Evolutionary conservation across 2,329 filamentous ascomycete species (phyloP), one percentile per base, ranked within the genome.

Genomic region (Colletotrichum limetticola): DNA sequence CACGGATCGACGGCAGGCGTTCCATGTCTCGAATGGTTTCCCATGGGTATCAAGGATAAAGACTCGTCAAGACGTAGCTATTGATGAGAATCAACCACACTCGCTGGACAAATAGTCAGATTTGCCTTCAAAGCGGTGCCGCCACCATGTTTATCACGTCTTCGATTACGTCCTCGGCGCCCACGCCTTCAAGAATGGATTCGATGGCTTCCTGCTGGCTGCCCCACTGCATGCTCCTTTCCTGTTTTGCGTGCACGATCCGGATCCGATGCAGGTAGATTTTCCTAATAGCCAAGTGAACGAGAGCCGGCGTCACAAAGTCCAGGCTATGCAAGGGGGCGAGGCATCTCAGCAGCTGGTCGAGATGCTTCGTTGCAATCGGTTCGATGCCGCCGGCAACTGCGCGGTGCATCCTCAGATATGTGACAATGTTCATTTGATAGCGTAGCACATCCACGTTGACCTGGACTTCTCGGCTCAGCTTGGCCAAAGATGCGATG

Each of bases 181-280:
- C 87, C 11, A 92, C 80, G 6, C 85, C 89, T 37, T 92, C 90
- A 2, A 98, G 83, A 61, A 95, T 76, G 19, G 88, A 86, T 75
- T 89, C 86, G 1, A 98, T 90, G 4, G 93, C 93, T 35, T 88
- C 86, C 0, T 93, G 76, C 66, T 93, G 91, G 81, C 96, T 98
- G 0, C 97, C 97, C 91, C 97, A 99, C 81, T 98, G 94, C 85
- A 98, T 89, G 80, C 95, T 98, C 60, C 95, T 88, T 84, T 98
- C 97, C 70, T 91, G 90, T 74, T 91, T 88, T 1, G 94, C 88
- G 1, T 84, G 83, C 0, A 93, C 90, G 68, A 98, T 88, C 16
- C 89, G 83, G 37, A 99, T 91, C 9, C 95, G 92, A 83, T 99
- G 97, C 22, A 93, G 87, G 79, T 97, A 99, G 28, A 97, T 89